phyloP scores from a whole-genome alignment of 371 early-diverging fungal species.

The Syncephalastrum monosporum region DNA sequence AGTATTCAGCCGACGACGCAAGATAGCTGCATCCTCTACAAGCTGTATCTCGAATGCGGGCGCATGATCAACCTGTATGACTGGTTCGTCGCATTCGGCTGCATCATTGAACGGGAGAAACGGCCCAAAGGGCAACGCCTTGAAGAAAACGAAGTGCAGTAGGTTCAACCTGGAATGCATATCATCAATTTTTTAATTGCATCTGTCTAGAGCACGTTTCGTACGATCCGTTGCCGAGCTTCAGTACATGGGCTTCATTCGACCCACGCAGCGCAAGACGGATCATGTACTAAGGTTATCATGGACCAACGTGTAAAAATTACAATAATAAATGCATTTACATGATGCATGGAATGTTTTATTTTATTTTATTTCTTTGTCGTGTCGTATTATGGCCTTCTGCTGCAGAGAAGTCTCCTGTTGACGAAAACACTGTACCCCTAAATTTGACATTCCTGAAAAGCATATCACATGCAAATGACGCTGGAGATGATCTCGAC shows the following conservation, averaged over 20 bases:
- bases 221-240: conserved; percentile 81
- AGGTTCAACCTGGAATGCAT: conserved; percentile 16
- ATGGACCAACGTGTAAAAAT: conserved; percentile 67
- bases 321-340: too few species aligned
- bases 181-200: not conserved
- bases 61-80: conserved; percentile 92
- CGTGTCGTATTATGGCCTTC: too few species aligned
- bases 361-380: too few species aligned
- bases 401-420: too few species aligned
- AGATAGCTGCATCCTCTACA: conserved; percentile 85
- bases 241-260: conserved; percentile 87
- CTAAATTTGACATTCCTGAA: too few species aligned
- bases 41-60: conserved; percentile 89
- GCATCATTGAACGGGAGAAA: conserved; percentile 56
- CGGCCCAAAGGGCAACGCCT: conserved; percentile 24
- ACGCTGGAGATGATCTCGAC: too few species aligned
- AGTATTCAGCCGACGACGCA: conserved; percentile 64
- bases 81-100: conserved; percentile 83
- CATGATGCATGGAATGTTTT: too few species aligned
- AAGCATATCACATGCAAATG: too few species aligned
- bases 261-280: conserved; percentile 83
- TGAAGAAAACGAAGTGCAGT: conserved; percentile 50
- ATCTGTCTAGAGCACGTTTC: conserved; percentile 72
- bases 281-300: conserved; percentile 90
- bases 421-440: too few species aligned